Evolutionary conservation across 768 basidiomycete genomes (phyloP), one percentile per base, ranked within the genome.

Genomic region (Neoboletus magnificus): DNA sequence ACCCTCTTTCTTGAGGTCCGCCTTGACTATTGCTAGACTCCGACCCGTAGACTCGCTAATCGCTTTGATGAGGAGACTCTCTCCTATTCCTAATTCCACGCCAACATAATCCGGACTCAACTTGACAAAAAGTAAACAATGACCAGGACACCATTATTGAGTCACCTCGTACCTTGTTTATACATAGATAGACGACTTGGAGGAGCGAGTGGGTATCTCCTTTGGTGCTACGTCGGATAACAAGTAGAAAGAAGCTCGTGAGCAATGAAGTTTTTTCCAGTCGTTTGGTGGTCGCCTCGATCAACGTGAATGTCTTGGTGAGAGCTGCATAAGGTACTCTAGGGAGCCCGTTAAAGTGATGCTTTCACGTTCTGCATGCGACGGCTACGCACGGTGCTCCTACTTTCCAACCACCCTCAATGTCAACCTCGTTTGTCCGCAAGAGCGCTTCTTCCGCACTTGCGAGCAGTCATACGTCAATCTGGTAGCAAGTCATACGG

Each of bases 41-140:
- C 97, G 82, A n/a, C 96, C 97, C 0, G 94, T 96, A 4, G 93
- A 93, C 68, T 97, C 91, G 39, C 84, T 89, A 57, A 99, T 98
- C 16, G 97, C 94, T 66, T 98, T 98, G 67, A 97, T 82, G 36
- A 99, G 79, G 20, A 98, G 74, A 61, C 89, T 91, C 70, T 99
- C 97, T 18, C 96, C 97, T 55, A 98, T 95, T 32, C 97, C 97
- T 2, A 99, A 82, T 70, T 99, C 96, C 50, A 98, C 78, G 29
- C 96, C 95, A 55, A 91, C 77, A 71, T 98, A 98, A 69, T 98
- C 97, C 16, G 97, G 95, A 62, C 93, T 87, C 54, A 98, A 71
- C 95, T 98, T 52, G 43, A 47, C 29, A 59, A 52, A 37, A 45
- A 44, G 22, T 57, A 48, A 55, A 20, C 4, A 16, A 45, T 23